Conservation (phyloP, 768 basidiomycete genomes). For the Agaricus subrufescens region DNA sequence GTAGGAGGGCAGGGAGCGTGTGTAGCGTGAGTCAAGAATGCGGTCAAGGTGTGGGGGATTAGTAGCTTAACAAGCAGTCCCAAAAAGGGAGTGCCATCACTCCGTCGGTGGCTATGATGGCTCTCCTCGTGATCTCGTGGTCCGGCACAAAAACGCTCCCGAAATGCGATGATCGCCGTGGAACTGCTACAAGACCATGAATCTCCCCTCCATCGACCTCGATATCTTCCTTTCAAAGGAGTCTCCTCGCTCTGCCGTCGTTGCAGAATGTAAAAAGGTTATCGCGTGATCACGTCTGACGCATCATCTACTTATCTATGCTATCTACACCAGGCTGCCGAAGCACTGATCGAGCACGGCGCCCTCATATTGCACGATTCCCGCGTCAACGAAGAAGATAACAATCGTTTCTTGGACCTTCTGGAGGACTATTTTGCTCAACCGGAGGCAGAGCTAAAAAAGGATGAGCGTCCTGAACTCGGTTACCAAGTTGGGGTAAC, state of each 20-base stretch:
- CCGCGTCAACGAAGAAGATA: constrained; percentile 79
- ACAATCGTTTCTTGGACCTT: constrained; percentile 78
- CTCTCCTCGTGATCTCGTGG: not conserved
- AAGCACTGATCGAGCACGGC: constrained; percentile 79
- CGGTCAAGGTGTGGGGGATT: constrained; percentile 18
- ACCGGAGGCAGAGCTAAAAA: constrained; percentile 50
- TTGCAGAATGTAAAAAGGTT: constrained; percentile 66
- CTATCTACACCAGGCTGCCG: constrained; percentile 54
- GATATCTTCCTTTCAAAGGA: constrained; percentile 56
- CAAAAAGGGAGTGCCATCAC: constrained; percentile 21
- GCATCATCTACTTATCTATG: constrained; percentile 1
- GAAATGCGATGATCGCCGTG: too few species aligned
- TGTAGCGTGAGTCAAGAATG: constrained; percentile 30
- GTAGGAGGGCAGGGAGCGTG: constrained; percentile 20
- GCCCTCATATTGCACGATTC: constrained; percentile 85
- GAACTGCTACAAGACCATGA: constrained; percentile 19
- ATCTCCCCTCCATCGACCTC: constrained; percentile 74
- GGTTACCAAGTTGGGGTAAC: constrained; percentile 94
- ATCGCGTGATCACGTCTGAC: constrained; percentile 3
- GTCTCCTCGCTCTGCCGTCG: constrained; percentile 39
- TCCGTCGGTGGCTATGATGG: constrained; percentile 17
- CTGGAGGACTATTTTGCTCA: constrained; percentile 93
- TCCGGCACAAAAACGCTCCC: not conserved
- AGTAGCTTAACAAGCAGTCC: constrained; percentile 14
- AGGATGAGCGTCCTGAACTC: constrained; percentile 81